These are phyloP conservation scores for Volvox africanus DNA, from an alignment of 139 green algal species.

Conservation along the genomic window DNA sequence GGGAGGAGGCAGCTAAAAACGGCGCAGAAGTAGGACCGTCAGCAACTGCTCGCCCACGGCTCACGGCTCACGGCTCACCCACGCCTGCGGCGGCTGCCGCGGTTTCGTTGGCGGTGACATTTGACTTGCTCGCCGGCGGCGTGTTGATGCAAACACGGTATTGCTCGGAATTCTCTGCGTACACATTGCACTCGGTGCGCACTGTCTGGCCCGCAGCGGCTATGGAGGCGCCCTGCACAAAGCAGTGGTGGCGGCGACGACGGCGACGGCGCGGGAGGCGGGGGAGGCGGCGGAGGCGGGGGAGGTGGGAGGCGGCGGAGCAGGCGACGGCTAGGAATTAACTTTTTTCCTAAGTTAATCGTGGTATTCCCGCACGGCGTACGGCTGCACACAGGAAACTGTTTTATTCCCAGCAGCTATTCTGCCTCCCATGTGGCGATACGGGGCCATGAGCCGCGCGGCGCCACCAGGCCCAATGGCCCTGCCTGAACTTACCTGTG, in stretches of 20 bases:
- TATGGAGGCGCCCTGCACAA: constrained; percentile 11
- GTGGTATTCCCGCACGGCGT: too few species aligned
- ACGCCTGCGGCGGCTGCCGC: constrained; percentile 10
- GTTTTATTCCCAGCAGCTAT: too few species aligned
- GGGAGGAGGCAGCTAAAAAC: too few species aligned
- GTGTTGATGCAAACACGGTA: constrained; percentile 36
- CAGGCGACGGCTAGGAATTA: too few species aligned
- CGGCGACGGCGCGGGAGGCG: background rate
- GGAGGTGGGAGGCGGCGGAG: too few species aligned
- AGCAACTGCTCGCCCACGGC: too few species aligned
- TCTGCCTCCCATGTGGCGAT: too few species aligned
- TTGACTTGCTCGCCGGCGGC: background rate
- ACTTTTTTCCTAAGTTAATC: too few species aligned
- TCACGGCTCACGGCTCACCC: background rate
- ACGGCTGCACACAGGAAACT: too few species aligned
- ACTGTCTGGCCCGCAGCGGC: constrained; percentile 8
- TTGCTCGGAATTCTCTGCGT: constrained; percentile 16
- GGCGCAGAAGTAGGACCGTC: too few species aligned
- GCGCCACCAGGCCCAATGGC: too few species aligned
- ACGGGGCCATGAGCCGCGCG: too few species aligned
- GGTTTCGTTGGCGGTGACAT: background rate
- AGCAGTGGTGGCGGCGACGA: background rate
- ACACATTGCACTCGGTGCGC: constrained; percentile 15
- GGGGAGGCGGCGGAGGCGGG: background rate
- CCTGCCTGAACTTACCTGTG: background rate